Evolutionary conservation across 139 green algal genomes (phyloP).

Genomic region (Chlamydomonas sp.): DNA sequence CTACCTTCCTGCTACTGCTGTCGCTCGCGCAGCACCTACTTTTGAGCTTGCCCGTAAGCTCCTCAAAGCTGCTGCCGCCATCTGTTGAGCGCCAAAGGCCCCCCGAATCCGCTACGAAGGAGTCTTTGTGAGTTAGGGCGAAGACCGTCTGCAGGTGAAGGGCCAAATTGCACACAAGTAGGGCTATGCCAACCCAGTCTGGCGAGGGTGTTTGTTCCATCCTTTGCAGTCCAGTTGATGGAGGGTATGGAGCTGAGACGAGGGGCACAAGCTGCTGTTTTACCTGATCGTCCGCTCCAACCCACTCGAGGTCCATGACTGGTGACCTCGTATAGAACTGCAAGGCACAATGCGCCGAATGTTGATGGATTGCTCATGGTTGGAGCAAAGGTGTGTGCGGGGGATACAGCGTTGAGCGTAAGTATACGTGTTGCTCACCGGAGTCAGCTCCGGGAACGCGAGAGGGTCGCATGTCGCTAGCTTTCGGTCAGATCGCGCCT

Average conservation of each 20-base stretch:
- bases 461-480: not conserved
- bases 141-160: slow-evolving; percentile 50
- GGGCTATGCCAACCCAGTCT: too few relatives aligned
- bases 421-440: not conserved
- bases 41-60: slow-evolving; percentile 76
- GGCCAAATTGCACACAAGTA: too few relatives aligned
- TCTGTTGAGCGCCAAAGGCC: slow-evolving; percentile 58
- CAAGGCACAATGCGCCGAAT: not conserved
- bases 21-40: slow-evolving; percentile 35
- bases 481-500: not conserved
- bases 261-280: not conserved
- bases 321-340: slow-evolving; percentile 42
- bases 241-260: too few relatives aligned
- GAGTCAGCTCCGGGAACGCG: not conserved
- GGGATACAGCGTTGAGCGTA: too few relatives aligned
- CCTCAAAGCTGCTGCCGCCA: slow-evolving; percentile 65
- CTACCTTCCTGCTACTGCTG: not conserved
- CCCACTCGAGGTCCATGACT: slow-evolving; percentile 51
- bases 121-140: slow-evolving; percentile 48
- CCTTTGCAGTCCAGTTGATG: too few relatives aligned
- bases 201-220: too few relatives aligned
- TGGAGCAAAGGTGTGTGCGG: too few relatives aligned
- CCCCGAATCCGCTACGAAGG: slow-evolving; percentile 10
- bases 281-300: slow-evolving; percentile 53
- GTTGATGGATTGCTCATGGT: not conserved